Conservation (phyloP, 306 rosid species). For the Parietaria judaica region DNA sequence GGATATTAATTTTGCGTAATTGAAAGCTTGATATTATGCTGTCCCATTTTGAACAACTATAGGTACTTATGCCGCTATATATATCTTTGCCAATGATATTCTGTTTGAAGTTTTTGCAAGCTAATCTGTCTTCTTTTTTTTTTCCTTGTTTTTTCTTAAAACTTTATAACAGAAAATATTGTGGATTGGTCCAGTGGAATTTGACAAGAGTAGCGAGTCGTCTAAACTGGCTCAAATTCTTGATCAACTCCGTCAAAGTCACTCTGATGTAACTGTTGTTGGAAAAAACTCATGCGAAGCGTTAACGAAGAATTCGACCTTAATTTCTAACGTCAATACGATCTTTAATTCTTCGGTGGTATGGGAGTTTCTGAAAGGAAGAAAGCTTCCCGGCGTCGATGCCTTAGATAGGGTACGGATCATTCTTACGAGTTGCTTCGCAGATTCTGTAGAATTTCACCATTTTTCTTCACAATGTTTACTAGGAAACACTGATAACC, state of each 20-base stretch:
- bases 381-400: conserved; percentile 73
- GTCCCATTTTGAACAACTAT: no score
- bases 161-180: conserved; percentile 43
- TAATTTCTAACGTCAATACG: conserved; percentile 29
- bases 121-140: neutral
- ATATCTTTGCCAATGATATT: no score
- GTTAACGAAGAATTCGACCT: conserved; percentile 41
- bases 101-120: no score
- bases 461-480: no score
- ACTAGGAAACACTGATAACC: no score
- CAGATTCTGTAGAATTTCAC: no score
- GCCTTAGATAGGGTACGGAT: conserved; percentile 70
- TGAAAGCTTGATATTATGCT: no score
- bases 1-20: no score
- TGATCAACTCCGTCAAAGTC: conserved; percentile 33
- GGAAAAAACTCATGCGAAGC: conserved; percentile 58
- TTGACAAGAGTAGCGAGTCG: conserved; percentile 36
- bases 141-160: conserved; percentile 14
- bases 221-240: conserved; percentile 59
- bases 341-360: conserved; percentile 69
- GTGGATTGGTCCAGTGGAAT: conserved; percentile 84
- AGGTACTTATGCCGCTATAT: no score
- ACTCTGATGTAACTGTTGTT: conserved; percentile 54
- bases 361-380: conserved; percentile 89
- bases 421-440: no score